These are phyloP conservation scores for Barbarea vulgaris DNA, from an alignment of 345 rosid species.

Conservation along the genomic window DNA sequence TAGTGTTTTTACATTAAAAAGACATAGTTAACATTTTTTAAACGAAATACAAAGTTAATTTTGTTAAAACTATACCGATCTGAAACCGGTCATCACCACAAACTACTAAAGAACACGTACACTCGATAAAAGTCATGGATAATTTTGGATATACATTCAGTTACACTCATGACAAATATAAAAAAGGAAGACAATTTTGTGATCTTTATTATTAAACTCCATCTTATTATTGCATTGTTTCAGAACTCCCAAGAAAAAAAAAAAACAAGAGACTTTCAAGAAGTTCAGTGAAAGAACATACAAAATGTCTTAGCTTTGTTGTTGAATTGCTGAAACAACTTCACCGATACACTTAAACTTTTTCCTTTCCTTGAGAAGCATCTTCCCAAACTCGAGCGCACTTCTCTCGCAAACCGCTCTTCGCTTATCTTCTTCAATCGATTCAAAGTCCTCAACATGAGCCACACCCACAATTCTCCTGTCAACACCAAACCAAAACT, in stretches of 20 bases:
- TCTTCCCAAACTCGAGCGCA: conserved; percentile 73
- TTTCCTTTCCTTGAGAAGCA: conserved; percentile 75
- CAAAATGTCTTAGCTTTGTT: conserved; percentile 25
- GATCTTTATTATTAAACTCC: not conserved
- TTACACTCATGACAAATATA: not conserved
- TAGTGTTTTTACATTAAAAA: no score
- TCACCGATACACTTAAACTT: conserved; percentile 65
- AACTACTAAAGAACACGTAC: not conserved
- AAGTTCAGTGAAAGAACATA: not conserved
- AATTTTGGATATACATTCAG: no score
- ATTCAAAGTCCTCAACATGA: conserved; percentile 96
- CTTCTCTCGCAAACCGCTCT: conserved; percentile 73
- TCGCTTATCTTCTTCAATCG: conserved; percentile 58
- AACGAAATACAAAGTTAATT: no score
- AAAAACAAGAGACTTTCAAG: conserved; percentile 21
- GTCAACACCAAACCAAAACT: conserved; percentile 7
- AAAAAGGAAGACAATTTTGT: not conserved
- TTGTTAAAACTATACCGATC: no score
- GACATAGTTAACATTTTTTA: no score
- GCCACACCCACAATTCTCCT: conserved; percentile 98
- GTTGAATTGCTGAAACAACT: conserved; percentile 62
- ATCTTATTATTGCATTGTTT: not conserved
- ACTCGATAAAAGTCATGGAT: not conserved
- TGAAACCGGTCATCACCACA: not conserved
- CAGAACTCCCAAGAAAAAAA: no score